Base-by-base conservation (phyloP, 1,284 basidiomycete genomes). In the Trametes sp. region DNA sequence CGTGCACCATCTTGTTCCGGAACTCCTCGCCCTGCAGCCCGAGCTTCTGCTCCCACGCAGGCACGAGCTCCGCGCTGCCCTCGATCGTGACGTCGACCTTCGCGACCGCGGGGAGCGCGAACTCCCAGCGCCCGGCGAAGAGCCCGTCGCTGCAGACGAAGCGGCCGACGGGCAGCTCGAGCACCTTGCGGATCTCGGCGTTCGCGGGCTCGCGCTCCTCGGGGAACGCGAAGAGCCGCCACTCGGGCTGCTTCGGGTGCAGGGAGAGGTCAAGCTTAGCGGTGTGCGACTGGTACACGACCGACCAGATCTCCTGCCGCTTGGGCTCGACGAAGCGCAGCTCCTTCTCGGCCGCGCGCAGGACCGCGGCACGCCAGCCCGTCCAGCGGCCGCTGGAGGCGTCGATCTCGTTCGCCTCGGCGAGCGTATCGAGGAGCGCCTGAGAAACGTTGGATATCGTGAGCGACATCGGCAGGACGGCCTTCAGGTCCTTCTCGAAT, bases 261-360 rank as follows among this genome's bases (percentile, higher is more conserved):
- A 98, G 81, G 55, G 87, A 82, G 14, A 98, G 83, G 72, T 97
- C 93, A 35, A 97, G 83, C 1, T 77, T 81, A 3, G 92, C 95
- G 0, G 81, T 74, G 0, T 89, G 81, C 0, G 93, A 92, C 63
- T 89, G 87, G 75, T 94, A 98, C 13, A 88, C 81, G 0, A 86
- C 93, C 29, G 86, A 87, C 96, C 96, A 98, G 44, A 90, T 86
- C 66, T 92, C 90, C 74, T 96, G 95, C 35, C 96, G 87, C 74
- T 93, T 95, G 36, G 93, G 82, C 67, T 91, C 90, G n/a, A 90
- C 86, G 74, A 96, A 98, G 29, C 91, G 88, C 55, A 96, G 83
- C 67, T 95, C 92, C 21, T 84, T 82, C 24, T 75, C 63, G 1
- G 86, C 79, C 10, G 88, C 89, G 13, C 84, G 83, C 11, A 90